Conservation (phyloP, 208 protist genomes). For the Trypanosoma cruzi region DNA sequence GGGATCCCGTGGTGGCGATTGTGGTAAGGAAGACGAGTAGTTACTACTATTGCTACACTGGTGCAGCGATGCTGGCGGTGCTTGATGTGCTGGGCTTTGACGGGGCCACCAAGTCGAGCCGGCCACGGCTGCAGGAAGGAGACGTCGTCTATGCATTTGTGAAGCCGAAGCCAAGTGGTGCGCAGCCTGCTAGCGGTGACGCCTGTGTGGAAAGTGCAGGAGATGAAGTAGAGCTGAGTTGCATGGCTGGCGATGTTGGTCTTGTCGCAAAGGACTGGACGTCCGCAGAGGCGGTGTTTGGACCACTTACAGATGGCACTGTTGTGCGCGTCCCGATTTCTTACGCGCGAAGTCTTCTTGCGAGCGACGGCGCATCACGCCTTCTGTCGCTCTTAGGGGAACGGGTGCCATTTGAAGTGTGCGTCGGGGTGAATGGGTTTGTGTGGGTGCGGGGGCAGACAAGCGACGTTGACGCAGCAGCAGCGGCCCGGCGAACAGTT, state of each 20-base stretch:
- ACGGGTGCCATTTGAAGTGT: conserved; percentile 74
- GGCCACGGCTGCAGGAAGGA: conserved; percentile 70
- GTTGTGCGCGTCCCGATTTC: conserved; percentile 64
- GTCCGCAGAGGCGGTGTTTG: conserved; percentile 77
- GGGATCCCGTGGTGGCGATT: conserved; percentile 77
- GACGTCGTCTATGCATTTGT: conserved; percentile 83
- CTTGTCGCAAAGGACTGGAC: conserved; percentile 84
- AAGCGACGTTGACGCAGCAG: conserved; percentile 44
- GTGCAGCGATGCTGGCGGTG: conserved; percentile 41
- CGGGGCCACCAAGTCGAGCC: conserved; percentile 79
- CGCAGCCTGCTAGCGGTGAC: neutral
- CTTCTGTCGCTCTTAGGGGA: conserved; percentile 62
- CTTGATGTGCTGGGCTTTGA: conserved; percentile 84
- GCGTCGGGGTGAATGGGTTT: conserved; percentile 76
- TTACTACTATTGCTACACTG: conserved; percentile 76
- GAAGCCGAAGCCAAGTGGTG: conserved; percentile 23
- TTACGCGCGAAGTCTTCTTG: conserved; percentile 69
- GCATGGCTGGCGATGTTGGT: conserved; percentile 69
- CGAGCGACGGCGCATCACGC: conserved; percentile 43
- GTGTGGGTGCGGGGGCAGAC: conserved; percentile 80
- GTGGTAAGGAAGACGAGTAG: conserved; percentile 53
- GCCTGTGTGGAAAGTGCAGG: neutral
- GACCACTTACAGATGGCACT: conserved; percentile 65
- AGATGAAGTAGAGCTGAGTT: conserved; percentile 72
- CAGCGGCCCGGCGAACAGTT: conserved; percentile 60